Base-by-base conservation (phyloP, 495 filamentous ascomycete genomes). In the Xylaria palmicola region DNA sequence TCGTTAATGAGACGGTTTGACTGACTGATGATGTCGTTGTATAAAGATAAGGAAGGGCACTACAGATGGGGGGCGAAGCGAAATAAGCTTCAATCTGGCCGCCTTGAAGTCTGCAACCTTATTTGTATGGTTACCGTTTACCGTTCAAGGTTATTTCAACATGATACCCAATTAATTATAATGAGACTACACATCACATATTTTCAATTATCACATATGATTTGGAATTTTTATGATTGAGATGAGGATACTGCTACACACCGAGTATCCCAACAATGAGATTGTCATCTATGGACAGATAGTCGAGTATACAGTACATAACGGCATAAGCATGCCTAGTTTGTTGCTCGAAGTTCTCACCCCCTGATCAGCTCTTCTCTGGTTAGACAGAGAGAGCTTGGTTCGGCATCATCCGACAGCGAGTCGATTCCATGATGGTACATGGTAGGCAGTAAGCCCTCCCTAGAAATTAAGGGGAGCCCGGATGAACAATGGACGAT, bases 1-100 rank as follows among this genome's bases (percentile, higher is more conserved):
- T 73, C 12, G 71, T 75, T 19, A 70, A 70, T 24, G 65, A 69
- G 32, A 34, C 24, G 29, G 51, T 63, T 40, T 44, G 65, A 39
- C 6, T 6, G 32, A 13, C 32, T 6, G 53, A 62, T 4, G 50
- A 60, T 34, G 17, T 37, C 1, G 29, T 41, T 40, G 41, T 58
- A 4, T 54, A 30, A 2, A 30, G 63, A 8, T 48, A 10, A 13
- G 12, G 34, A 17, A n/a, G n/a, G 36, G n/a, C 32, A 17, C 29
- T 5, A 39, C 50, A n/a, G n/a, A n/a, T n/a, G n/a, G n/a, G n/a
- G n/a, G n/a, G n/a, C n/a, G n/a, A n/a, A n/a, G n/a, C n/a, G n/a
- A n/a, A n/a, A n/a, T n/a, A n/a, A n/a, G n/a, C n/a, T n/a, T n/a
- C n/a, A n/a, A n/a, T n/a, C n/a, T n/a, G n/a, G n/a, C n/a, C n/a